Conservation (phyloP, 306 rosid species). For the Abrus precatorius region DNA sequence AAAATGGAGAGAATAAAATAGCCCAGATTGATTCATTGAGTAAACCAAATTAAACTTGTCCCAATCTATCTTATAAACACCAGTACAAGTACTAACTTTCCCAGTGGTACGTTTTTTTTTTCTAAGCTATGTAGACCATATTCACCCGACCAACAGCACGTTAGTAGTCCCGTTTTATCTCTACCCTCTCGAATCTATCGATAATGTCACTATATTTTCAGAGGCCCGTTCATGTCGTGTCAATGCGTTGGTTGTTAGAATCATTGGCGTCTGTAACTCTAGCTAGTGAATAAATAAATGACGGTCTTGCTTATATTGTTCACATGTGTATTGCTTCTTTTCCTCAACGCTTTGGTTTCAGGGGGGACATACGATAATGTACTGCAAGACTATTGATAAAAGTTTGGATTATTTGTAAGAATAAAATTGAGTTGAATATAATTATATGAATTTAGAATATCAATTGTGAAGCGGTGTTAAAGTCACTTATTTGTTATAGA, state of each 20-base stretch:
- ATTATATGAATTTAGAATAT: too few relatives aligned
- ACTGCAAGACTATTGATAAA: not conserved
- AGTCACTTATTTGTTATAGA: too few relatives aligned
- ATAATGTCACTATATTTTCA: not conserved
- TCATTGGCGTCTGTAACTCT: too few relatives aligned
- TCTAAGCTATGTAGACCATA: not conserved
- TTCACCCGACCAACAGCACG: not conserved
- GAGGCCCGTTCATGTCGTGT: not conserved
- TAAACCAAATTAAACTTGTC: too few relatives aligned
- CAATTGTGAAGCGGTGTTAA: too few relatives aligned
- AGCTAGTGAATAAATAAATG: not conserved
- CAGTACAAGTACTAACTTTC: too few relatives aligned
- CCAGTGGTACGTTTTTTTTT: not conserved
- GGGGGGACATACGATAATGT: too few relatives aligned
- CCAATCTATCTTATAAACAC: too few relatives aligned
- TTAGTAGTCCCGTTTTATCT: constrained; percentile 1
- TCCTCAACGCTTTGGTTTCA: too few relatives aligned
- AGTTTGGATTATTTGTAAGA: not conserved
- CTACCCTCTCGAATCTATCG: constrained; percentile 8
- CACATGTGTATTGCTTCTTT: not conserved
- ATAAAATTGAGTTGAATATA: too few relatives aligned
- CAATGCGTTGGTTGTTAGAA: not conserved
- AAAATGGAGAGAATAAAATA: too few relatives aligned
- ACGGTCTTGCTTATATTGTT: not conserved
- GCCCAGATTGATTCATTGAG: too few relatives aligned